Conservation (phyloP, 768 basidiomycete species). For the Sarcomyxa edulis region DNA sequence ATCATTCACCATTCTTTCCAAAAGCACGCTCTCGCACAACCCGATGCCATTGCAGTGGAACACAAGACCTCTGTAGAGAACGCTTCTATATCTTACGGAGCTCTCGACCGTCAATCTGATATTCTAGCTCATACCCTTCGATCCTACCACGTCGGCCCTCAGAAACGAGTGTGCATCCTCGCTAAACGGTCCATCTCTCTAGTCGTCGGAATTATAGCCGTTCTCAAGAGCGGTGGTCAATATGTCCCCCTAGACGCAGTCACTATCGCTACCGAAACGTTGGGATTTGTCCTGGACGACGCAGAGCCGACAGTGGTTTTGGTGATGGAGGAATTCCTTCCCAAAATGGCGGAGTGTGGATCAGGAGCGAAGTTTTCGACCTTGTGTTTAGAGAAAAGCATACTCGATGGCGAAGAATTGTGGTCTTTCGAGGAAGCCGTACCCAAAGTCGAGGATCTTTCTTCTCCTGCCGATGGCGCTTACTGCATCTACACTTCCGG, state of each 20-base stretch:
- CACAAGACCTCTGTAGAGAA: slow-evolving; percentile 14
- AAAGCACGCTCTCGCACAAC: slow-evolving; percentile 16
- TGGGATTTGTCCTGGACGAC: slow-evolving; percentile 34
- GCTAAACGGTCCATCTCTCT: slow-evolving; percentile 36
- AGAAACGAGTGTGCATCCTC: slow-evolving; percentile 40
- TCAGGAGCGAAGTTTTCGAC: too few relatives aligned
- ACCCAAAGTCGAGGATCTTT: slow-evolving; percentile 16
- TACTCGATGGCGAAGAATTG: slow-evolving; percentile 14
- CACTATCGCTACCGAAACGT: slow-evolving; percentile 39
- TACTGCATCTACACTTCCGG: slow-evolving; percentile 47
- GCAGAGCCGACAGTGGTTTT: slow-evolving; percentile 30
- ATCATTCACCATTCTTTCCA: slow-evolving; percentile 23
- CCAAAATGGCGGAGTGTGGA: too few relatives aligned
- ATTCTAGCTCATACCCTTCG: slow-evolving; percentile 30
- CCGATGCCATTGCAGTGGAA: slow-evolving; percentile 20
- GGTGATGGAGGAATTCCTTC: slow-evolving; percentile 25
- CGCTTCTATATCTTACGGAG: slow-evolving; percentile 22
- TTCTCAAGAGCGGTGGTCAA: slow-evolving; percentile 39
- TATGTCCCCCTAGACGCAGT: slow-evolving; percentile 45
- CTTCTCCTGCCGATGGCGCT: slow-evolving; percentile 20
- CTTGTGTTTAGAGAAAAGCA: slow-evolving; percentile 15
- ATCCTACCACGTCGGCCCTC: slow-evolving; percentile 30
- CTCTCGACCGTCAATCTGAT: slow-evolving; percentile 25
- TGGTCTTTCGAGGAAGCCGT: slow-evolving; percentile 9
- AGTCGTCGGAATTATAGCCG: slow-evolving; percentile 37